These are phyloP conservation scores for Neurospora terricola DNA, from an alignment of 495 filamentous ascomycete species.

Conservation along the genomic window DNA sequence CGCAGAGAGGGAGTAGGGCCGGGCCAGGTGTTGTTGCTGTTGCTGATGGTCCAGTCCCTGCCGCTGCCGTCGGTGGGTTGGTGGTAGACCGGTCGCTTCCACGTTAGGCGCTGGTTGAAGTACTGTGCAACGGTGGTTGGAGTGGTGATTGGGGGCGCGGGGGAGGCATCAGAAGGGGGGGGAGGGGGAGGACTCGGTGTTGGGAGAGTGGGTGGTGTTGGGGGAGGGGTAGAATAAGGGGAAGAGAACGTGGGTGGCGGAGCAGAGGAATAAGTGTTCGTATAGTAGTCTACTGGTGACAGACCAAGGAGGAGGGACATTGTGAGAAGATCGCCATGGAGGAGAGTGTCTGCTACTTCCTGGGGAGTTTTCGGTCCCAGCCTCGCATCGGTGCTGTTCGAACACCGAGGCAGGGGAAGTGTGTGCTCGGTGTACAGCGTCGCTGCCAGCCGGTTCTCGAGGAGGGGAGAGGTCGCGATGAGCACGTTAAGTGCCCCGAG, in stretches of 20 bases:
- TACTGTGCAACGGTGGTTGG: not conserved
- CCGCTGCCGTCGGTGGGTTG: not conserved
- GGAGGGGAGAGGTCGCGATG: slow-evolving; percentile 11
- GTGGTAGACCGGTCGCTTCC: not conserved
- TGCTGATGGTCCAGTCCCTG: not conserved
- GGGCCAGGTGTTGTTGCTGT: not conserved
- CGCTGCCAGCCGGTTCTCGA: slow-evolving; percentile 12
- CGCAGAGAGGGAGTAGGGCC: not conserved
- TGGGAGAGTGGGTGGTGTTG: not conserved
- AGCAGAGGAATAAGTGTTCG: slow-evolving; percentile 13
- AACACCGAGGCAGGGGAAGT: not conserved
- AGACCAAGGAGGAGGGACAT: slow-evolving; percentile 17
- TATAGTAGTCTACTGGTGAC: slow-evolving; percentile 18
- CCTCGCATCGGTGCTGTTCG: not conserved
- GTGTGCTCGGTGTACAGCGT: slow-evolving; percentile 14
- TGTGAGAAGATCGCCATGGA: slow-evolving; percentile 10
- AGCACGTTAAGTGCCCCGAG: slow-evolving; percentile 15
- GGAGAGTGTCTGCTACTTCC: slow-evolving; percentile 9
- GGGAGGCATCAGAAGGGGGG: not conserved
- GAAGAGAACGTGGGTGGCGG: not conserved
- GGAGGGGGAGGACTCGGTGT: not conserved
- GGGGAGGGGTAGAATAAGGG: not conserved
- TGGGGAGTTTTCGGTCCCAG: slow-evolving; percentile 1
- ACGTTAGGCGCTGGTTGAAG: not conserved
- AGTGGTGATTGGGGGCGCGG: not conserved